These are phyloP conservation scores for Phytophthora uliginosa DNA, from an alignment of 352 stramenopile genomes.

Conservation along the genomic window DNA sequence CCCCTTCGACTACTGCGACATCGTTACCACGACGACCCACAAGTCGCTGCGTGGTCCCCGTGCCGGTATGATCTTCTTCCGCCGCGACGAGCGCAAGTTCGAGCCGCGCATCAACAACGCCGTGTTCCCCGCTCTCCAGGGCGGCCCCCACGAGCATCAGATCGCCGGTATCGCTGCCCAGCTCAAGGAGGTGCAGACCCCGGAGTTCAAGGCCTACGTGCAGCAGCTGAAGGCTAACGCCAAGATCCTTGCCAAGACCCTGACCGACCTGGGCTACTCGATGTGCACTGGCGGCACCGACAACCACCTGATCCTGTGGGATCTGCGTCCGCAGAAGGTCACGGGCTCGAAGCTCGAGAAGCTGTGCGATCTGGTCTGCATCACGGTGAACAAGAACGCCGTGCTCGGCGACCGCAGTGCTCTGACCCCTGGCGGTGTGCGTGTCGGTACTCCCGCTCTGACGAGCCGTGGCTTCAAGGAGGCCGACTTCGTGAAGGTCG, in stretches of 20 bases:
- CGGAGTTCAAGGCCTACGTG: constrained; percentile 98
- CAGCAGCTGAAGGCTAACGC: constrained; percentile 97
- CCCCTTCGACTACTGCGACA: constrained; percentile 99
- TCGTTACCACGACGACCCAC: constrained; percentile 99
- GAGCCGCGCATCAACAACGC: constrained; percentile 98
- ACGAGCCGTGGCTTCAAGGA: constrained; percentile 98
- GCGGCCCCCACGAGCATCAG: constrained; percentile 98
- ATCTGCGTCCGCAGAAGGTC: constrained; percentile 95
- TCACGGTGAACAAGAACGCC: constrained; percentile 99
- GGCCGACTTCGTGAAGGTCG: constrained; percentile 96
- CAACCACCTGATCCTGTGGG: constrained; percentile 99
- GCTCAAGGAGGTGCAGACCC: constrained; percentile 97
- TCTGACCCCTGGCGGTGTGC: constrained; percentile 96
- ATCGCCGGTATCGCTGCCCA: constrained; percentile 99
- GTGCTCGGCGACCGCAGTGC: constrained; percentile 97
- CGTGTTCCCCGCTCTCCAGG: constrained; percentile 99
- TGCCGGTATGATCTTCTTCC: constrained; percentile 99
- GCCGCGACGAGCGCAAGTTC: constrained; percentile 95
- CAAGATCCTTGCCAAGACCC: constrained; percentile 91
- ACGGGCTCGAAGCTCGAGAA: constrained; percentile 99
- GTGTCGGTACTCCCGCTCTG: constrained; percentile 96
- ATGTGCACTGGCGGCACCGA: constrained; percentile 99
- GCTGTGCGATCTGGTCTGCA: constrained; percentile 97
- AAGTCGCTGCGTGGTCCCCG: constrained; percentile 98
- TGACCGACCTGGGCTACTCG: constrained; percentile 95